phyloP scores from a whole-genome alignment of 2,329 filamentous ascomycete genomes.

The Cladosporium phlei region DNA sequence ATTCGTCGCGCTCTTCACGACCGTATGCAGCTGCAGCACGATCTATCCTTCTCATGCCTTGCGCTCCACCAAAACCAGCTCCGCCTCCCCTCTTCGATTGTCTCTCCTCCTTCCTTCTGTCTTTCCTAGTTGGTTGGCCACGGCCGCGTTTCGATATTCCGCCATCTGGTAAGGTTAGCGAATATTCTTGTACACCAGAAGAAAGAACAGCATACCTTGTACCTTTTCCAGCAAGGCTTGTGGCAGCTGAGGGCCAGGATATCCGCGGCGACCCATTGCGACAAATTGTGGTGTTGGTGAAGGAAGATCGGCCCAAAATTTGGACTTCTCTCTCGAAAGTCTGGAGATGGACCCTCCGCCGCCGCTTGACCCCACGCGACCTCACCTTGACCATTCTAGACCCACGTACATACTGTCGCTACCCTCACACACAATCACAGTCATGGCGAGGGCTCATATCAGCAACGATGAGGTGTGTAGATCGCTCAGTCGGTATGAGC shows the following conservation, averaged over 20 bases:
- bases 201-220: neutral
- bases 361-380: too few relatives aligned
- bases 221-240: conserved; percentile 43
- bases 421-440: conserved; percentile 12
- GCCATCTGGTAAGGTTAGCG: conserved; percentile 12
- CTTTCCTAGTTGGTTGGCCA: conserved; percentile 27
- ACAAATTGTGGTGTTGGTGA: neutral
- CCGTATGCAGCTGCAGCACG: conserved; percentile 4
- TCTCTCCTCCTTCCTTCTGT: conserved; percentile 61
- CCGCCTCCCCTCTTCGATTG: conserved; percentile 51
- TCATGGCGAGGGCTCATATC: conserved; percentile 49
- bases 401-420: neutral
- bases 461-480: conserved; percentile 56
- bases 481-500: neutral
- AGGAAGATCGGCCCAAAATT: neutral
- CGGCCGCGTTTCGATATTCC: conserved; percentile 21
- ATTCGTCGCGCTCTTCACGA: conserved; percentile 29
- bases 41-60: conserved; percentile 8
- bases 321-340: conserved; percentile 1
- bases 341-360: too few relatives aligned
- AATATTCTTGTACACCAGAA: neutral
- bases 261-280: conserved; percentile 24
- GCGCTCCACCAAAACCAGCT: neutral
- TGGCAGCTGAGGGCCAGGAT: conserved; percentile 41
- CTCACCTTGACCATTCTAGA: too few relatives aligned